These are phyloP conservation scores for Camellia oleifera DNA, from an alignment of 179 eudicot genomes.

Conservation along the genomic window DNA sequence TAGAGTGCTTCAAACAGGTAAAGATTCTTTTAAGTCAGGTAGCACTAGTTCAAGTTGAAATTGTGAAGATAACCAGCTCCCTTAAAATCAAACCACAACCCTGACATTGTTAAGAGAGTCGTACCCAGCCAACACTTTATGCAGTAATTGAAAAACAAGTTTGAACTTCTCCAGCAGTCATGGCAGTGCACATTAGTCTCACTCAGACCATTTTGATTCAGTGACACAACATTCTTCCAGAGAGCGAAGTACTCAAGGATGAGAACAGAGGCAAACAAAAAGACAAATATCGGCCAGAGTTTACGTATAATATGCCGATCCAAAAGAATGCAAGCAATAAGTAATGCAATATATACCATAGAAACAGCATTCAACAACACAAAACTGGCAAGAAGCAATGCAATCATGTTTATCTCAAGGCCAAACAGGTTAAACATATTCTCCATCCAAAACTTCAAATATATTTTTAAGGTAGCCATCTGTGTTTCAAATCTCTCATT, in stretches of 20 bases:
- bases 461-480: constrained; percentile 74
- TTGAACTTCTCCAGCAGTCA: constrained; percentile 84
- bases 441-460: constrained; percentile 93
- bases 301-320: constrained; percentile 68
- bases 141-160: constrained; percentile 60
- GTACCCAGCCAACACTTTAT: constrained; percentile 91
- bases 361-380: constrained; percentile 81
- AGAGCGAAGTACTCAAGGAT: constrained; percentile 77
- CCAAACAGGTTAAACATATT: constrained; percentile 95
- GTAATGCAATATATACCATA: constrained; percentile 76
- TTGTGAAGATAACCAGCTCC: background rate
- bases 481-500: constrained; percentile 94
- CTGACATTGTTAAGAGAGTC: constrained; percentile 1
- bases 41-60: background rate
- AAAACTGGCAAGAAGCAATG: constrained; percentile 83
- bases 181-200: constrained; percentile 59
- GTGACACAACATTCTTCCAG: constrained; percentile 61
- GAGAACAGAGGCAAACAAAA: constrained; percentile 73
- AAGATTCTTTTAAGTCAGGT: background rate
- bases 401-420: constrained; percentile 94
- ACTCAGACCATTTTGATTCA: constrained; percentile 24
- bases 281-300: constrained; percentile 83
- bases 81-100: constrained; percentile 2
- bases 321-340: constrained; percentile 80
- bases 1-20: constrained; percentile 2